Base-by-base conservation (phyloP, 257 asterid genomes). In the Penstemon eatonii region DNA sequence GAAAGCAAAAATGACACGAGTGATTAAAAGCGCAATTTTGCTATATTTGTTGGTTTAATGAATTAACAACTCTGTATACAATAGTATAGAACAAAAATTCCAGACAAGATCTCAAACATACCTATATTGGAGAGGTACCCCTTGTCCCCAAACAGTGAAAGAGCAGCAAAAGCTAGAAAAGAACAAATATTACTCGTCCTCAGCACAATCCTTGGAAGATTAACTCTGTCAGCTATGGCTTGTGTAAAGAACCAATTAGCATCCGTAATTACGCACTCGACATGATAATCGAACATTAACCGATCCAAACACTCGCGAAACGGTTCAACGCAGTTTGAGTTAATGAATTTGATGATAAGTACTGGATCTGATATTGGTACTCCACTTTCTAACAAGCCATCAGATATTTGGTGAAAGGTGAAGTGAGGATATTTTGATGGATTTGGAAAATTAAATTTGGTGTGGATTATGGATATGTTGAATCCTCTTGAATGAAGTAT, bases 401-500 rank as follows among this genome's bases (percentile, higher is more conserved):
- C 85, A 11, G 85, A 57, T 63, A 86, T 75, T 37, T 66, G 47
- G 67, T 74, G 66, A 9, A 84, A 54, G 33, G 73, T 43, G 63
- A 86, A 82, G 5, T 77, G 65, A 0, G 81, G 84, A 61, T 76
- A 73, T 0, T 6, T 60, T 38, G 59, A 45, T 7, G 71, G 25
- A 67, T 63, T 8, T 44, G 85, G 37, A 79, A 76, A 72, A 65
- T 76, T 82, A 70, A 62, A 18, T 4, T 11, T 25, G n/a, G 87
- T 67, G 77, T 79, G 76, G 0, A 86, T 56, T 33, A 84, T 58
- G 38, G 90, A 78, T 63, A 84, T 72, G 37, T 66, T 45, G 54
- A 82, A 18, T 1, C 87, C 88, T 7, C 75, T 68, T 2, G 79
- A 74, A 11, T 78, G 78, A 9, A 86, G 84, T 33, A 86, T 86